Conservation (phyloP, 108 stramenopile genomes). For the Epithemia pelagica region DNA sequence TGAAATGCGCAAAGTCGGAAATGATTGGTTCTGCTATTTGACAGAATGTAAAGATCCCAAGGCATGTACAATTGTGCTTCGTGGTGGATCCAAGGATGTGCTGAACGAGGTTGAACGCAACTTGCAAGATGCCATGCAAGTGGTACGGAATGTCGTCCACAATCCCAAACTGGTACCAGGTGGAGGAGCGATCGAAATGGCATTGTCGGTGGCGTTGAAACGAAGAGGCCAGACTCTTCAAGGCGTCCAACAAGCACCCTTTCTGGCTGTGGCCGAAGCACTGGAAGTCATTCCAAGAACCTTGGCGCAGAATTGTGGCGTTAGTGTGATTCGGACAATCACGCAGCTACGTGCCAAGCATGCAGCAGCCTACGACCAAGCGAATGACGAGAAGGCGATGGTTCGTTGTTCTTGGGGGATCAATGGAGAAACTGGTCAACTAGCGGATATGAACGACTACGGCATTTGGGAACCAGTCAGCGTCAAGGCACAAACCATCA, state of each 20-base stretch:
- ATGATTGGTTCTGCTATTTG: conserved; percentile 97
- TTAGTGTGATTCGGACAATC: conserved; percentile 95
- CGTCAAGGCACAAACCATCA: conserved; percentile 99
- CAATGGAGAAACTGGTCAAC: conserved; percentile 92
- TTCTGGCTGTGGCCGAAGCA: conserved; percentile 93
- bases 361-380: conserved; percentile 66
- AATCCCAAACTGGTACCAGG: conserved; percentile 97
- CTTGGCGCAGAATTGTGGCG: conserved; percentile 98
- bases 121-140: conserved; percentile 99
- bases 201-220: conserved; percentile 87
- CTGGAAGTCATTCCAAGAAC: conserved; percentile 99
- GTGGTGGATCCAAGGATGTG: conserved; percentile 99
- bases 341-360: conserved; percentile 96
- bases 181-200: conserved; percentile 99
- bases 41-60: conserved; percentile 97
- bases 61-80: conserved; percentile 97
- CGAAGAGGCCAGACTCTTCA: conserved; percentile 65
- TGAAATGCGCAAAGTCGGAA: conserved; percentile 98
- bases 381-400: conserved; percentile 26
- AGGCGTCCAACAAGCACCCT: conserved; percentile 92
- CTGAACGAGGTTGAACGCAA: conserved; percentile 99
- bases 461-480: conserved; percentile 99
- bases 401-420: conserved; percentile 86
- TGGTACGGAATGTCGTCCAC: conserved; percentile 98
- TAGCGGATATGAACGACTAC: conserved; percentile 93